These are phyloP conservation scores for Camelina hispida DNA, from an alignment of 345 rosid genomes.

Conservation along the genomic window DNA sequence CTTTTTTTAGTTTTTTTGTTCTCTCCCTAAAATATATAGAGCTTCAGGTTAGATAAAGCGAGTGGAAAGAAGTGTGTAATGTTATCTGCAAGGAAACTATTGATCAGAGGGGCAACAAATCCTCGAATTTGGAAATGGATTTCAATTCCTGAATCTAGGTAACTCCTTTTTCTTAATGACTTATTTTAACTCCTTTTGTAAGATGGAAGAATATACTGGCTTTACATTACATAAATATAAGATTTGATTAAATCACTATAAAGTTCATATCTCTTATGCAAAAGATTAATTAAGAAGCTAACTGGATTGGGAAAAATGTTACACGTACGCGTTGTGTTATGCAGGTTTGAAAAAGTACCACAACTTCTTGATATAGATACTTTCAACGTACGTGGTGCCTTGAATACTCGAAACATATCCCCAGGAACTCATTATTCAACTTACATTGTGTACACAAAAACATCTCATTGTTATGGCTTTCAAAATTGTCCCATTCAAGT, in stretches of 20 bases:
- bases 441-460: slow-evolving; percentile 27
- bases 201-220: no score
- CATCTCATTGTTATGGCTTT: slow-evolving; percentile 2
- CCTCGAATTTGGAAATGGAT: slow-evolving; percentile 16
- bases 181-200: no score
- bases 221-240: no score
- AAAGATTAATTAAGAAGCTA: no score
- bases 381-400: slow-evolving; percentile 22
- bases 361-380: slow-evolving; percentile 24
- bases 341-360: slow-evolving; percentile 21
- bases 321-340: not conserved
- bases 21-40: not conserved
- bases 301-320: no score
- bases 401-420: slow-evolving; percentile 15
- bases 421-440: not conserved
- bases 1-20: not conserved
- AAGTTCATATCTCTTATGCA: no score
- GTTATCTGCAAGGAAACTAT: not conserved
- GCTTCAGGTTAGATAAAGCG: slow-evolving; percentile 6
- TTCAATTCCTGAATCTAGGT: slow-evolving; percentile 8
- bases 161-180: not conserved
- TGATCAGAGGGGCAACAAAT: not conserved
- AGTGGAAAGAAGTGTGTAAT: not conserved
- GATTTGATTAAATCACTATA: no score
- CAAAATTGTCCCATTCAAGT: slow-evolving; percentile 12